Conservation (phyloP, 495 filamentous ascomycete species). For the Cairneyella variabilis region DNA sequence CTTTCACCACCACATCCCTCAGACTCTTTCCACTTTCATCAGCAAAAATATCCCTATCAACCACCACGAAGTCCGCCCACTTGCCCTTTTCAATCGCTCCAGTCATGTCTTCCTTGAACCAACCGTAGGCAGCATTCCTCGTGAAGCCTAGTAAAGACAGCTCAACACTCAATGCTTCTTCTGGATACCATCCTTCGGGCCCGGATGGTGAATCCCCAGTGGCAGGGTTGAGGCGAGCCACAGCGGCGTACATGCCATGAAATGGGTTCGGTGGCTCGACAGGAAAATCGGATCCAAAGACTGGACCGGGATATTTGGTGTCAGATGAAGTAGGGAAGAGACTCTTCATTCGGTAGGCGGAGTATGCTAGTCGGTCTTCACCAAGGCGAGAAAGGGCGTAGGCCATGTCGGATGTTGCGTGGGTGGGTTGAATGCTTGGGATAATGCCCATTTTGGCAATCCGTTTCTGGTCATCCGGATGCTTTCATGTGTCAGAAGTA, state of each 20-base stretch:
- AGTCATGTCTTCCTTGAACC: slow-evolving; percentile 42
- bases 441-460: slow-evolving; percentile 54
- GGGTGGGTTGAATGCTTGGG: slow-evolving; percentile 64
- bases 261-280: slow-evolving; percentile 59
- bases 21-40: slow-evolving; percentile 38
- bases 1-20: slow-evolving; percentile 45
- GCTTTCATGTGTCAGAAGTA: slow-evolving; percentile 13
- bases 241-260: slow-evolving; percentile 59
- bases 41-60: slow-evolving; percentile 43
- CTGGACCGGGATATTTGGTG: slow-evolving; percentile 27
- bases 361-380: slow-evolving; percentile 35
- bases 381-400: slow-evolving; percentile 57
- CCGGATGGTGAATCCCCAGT: slow-evolving; percentile 43
- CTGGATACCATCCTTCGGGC: slow-evolving; percentile 46
- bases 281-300: slow-evolving; percentile 63
- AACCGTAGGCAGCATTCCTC: slow-evolving; percentile 41
- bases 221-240: slow-evolving; percentile 47
- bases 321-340: slow-evolving; percentile 31
- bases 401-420: slow-evolving; percentile 60
- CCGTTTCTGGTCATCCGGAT: slow-evolving; percentile 52
- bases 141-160: slow-evolving; percentile 58
- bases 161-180: slow-evolving; percentile 48
- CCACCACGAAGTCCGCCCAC: slow-evolving; percentile 61
- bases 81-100: slow-evolving; percentile 49
- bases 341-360: slow-evolving; percentile 57